Evolutionary conservation across 441 rosid genomes (phyloP), one percentile per base, ranked within the genome.

Genomic region (Populus tomentosa): DNA sequence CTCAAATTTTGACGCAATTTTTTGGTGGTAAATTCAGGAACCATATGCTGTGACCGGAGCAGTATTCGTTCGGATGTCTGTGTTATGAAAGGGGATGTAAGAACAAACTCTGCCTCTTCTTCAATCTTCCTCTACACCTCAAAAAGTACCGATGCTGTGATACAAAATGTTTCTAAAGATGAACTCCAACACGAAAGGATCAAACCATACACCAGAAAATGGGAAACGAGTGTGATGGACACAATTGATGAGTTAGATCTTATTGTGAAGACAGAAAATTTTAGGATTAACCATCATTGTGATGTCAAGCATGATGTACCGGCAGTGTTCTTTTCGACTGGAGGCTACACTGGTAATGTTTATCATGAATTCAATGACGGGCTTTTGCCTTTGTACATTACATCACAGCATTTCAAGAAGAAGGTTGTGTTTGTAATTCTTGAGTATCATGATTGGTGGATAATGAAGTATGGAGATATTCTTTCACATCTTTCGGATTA

Each of bases 281-380:
- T 30, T 6, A 81, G 80, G 14, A 61, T 75, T 35, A 62, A 40
- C 53, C 87, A 70, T 72, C 77, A 9, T 13, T 95, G 99, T 71
- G 95, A 95, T 75, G 91, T 95, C 28, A 20, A 72, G 61, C 94
- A 95, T 42, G 86, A 89, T 64, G 97, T 89, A 5, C 95, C 99
- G 0, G 97, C 97, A 0, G 90, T 92, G 82, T 82, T 95, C 84
- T 95, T 93, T 86, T 95, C 97, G 0, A 95, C 98, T 0, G 97
- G 97, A 11, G 99, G 99, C 42, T 95, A 95, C 69, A 95, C 99
- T 0, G 99, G 99, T 50, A 95, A 95, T 67, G 87, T 93, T 9
- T 95, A 95, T 30, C 99, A 95, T 64, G 99, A 95, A 82, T 95
- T 95, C 69, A 93, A 95, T 82, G 98, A 95, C 71, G 98, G 99